These are phyloP conservation scores for Nitzschia putrida DNA, from an alignment of 108 stramenopile species.

Conservation along the genomic window DNA sequence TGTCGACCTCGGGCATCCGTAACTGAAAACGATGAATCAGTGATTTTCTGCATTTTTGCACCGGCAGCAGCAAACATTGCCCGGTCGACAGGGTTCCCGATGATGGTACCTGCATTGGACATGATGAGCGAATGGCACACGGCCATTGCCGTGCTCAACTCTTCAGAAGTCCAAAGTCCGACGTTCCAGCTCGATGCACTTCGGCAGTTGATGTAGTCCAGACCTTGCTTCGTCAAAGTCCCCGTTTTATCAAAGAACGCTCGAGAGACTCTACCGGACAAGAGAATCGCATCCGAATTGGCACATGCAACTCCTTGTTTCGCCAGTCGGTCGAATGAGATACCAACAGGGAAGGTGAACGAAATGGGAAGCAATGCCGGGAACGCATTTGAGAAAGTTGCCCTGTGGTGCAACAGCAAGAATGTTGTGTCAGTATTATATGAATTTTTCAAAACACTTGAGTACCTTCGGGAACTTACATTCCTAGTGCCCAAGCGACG, in stretches of 20 bases:
- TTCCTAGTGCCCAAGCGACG: no score
- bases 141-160: constrained; percentile 43
- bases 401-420: no score
- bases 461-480: no score
- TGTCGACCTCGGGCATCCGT: constrained; percentile 14
- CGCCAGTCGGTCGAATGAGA: constrained; percentile 57
- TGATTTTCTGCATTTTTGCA: background rate
- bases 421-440: no score
- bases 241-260: constrained; percentile 88
- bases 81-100: constrained; percentile 64
- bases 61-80: constrained; percentile 45
- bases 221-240: constrained; percentile 67
- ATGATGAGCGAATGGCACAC: constrained; percentile 55
- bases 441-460: no score
- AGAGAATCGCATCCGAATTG: constrained; percentile 64
- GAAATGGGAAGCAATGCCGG: constrained; percentile 66
- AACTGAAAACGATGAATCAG: no score
- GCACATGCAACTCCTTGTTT: constrained; percentile 63
- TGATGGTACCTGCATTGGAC: constrained; percentile 33
- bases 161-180: constrained; percentile 5
- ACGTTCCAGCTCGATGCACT: constrained; percentile 9
- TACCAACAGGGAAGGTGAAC: constrained; percentile 65
- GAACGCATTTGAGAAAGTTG: no score
- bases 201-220: constrained; percentile 49
- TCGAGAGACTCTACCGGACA: constrained; percentile 72